Evolutionary conservation across 2,329 filamentous ascomycete species (phyloP).

Genomic region (Fusarium sp.): DNA sequence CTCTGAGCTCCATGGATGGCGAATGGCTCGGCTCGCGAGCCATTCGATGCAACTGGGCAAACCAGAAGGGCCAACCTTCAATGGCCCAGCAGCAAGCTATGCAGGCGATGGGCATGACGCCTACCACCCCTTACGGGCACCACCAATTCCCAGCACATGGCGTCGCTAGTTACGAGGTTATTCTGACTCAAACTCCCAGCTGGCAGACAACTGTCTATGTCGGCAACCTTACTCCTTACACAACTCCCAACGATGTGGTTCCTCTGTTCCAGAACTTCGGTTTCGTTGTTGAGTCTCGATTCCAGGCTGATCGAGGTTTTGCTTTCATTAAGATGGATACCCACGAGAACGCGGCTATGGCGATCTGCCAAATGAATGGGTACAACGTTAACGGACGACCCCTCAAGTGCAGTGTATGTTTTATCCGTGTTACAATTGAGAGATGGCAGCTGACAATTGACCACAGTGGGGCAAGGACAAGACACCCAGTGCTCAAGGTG

Average conservation of each 20-base stretch:
- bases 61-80: constrained; percentile 99
- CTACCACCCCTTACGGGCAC: constrained; percentile 93
- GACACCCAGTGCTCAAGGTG: constrained; percentile 74
- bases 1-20: constrained; percentile 96
- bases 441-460: constrained; percentile 29
- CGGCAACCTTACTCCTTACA: constrained; percentile 97
- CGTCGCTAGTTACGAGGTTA: constrained; percentile 97
- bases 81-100: constrained; percentile 98
- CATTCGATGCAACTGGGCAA: constrained; percentile 99
- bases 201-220: constrained; percentile 99
- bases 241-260: constrained; percentile 94
- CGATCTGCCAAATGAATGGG: constrained; percentile 96
- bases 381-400: constrained; percentile 98
- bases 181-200: constrained; percentile 90
- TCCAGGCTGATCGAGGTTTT: constrained; percentile 97
- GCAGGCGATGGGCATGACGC: constrained; percentile 97
- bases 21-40: constrained; percentile 98
- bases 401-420: constrained; percentile 96
- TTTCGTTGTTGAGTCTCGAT: constrained; percentile 95
- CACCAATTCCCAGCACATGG: constrained; percentile 98
- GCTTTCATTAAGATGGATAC: constrained; percentile 99
- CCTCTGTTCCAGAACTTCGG: constrained; percentile 99
- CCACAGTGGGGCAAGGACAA: constrained; percentile 98
- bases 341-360: constrained; percentile 97
- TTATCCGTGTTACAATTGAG: not conserved